phyloP scores from a whole-genome alignment of 306 rosid species.

The apple (Malus domestica) region DNA sequence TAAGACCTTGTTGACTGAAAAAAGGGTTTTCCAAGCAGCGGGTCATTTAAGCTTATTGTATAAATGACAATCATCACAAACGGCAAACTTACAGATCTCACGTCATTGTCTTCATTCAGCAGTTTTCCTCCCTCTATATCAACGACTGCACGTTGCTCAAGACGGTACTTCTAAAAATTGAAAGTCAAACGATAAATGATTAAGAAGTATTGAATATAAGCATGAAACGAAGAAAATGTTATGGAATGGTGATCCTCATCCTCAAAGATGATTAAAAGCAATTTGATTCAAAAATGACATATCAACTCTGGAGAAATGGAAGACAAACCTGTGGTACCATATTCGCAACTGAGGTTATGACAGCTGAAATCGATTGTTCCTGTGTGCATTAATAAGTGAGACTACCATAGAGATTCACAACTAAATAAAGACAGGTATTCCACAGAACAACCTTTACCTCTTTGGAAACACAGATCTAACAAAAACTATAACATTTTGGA shows the following conservation, averaged over 20 bases:
- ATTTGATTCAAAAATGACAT: background rate
- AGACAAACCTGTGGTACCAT: conserved; percentile 90
- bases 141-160: conserved; percentile 68
- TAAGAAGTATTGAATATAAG: background rate
- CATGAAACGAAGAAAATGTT: background rate
- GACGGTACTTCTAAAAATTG: conserved; percentile 65
- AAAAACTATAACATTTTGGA: background rate
- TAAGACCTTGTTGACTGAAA: no score
- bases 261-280: background rate
- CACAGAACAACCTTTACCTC: conserved; percentile 1
- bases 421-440: background rate
- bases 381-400: conserved; percentile 34
- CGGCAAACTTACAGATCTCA: conserved; percentile 74
- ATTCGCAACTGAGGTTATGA: conserved; percentile 65
- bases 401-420: background rate
- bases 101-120: conserved; percentile 82
- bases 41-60: no score
- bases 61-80: conserved; percentile 7
- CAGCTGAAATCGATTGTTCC: conserved; percentile 85
- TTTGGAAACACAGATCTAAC: background rate
- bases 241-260: background rate
- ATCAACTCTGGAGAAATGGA: background rate
- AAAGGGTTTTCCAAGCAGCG: no score
- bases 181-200: background rate
- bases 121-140: conserved; percentile 82